phyloP scores from a whole-genome alignment of 805 yeast genomes.

The Saccharomycopsis malanga region DNA sequence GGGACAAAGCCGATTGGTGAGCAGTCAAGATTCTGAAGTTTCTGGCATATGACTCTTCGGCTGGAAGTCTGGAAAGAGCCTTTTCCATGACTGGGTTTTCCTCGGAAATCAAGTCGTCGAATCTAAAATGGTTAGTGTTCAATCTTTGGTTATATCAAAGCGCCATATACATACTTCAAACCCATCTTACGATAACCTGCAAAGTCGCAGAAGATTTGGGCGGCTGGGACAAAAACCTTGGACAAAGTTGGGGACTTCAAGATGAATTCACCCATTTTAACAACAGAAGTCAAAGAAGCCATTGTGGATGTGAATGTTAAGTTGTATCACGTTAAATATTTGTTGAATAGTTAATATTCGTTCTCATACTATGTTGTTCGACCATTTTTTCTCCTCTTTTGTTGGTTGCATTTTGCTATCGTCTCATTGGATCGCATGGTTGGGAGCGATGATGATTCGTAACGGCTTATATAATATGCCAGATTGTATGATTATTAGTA shows the following conservation, averaged over 20 bases:
- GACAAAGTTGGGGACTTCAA: conserved; percentile 73
- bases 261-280: conserved; percentile 69
- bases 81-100: conserved; percentile 82
- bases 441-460: too few relatives aligned
- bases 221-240: conserved; percentile 70
- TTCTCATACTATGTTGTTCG: neutral
- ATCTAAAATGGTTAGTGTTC: conserved; percentile 32
- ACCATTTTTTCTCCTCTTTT: neutral
- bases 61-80: conserved; percentile 83
- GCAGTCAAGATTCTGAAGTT: conserved; percentile 89
- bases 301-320: too few relatives aligned
- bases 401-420: neutral
- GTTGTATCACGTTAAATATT: too few relatives aligned
- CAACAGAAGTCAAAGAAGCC: conserved; percentile 63
- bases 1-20: conserved; percentile 77
- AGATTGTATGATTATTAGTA: too few relatives aligned
- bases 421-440: neutral
- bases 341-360: neutral
- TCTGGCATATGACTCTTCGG: conserved; percentile 80
- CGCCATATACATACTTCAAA: conserved; percentile 40
- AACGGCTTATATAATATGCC: too few relatives aligned
- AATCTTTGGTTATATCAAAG: neutral
- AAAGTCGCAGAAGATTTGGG: conserved; percentile 61
- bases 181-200: conserved; percentile 96
- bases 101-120: conserved; percentile 82